Percentiles rank a stretch among this genome's conserved stretches.
Evolutionary conservation across 306 rosid species (phyloP).

Genomic region (Luffa aegyptiaca): DNA sequence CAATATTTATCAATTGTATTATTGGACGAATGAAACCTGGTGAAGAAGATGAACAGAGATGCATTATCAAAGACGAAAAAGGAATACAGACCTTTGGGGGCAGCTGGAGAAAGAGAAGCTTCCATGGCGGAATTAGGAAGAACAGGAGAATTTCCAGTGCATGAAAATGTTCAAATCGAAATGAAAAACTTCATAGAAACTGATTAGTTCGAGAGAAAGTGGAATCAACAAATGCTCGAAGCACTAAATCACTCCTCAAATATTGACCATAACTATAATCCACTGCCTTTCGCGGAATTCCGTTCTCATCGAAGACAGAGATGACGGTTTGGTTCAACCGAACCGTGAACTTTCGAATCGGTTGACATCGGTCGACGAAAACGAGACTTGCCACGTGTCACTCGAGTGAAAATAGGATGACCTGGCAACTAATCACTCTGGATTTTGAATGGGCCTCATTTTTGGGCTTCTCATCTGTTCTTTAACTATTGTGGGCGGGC

Average conservation of each 20-base stretch:
- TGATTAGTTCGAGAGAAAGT: not conserved
- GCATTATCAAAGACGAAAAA: not conserved
- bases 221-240: not conserved
- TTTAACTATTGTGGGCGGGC: not conserved
- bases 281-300: not conserved
- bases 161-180: not conserved
- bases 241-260: not conserved
- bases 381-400: not conserved
- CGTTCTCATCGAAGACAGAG: not conserved
- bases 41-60: slow-evolving; percentile 8
- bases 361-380: not conserved
- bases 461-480: not conserved
- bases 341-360: not conserved
- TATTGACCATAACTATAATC: not conserved
- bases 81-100: slow-evolving; percentile 9
- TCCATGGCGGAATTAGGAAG: slow-evolving; percentile 40
- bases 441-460: not conserved
- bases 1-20: too few relatives aligned
- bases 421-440: not conserved
- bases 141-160: not conserved
- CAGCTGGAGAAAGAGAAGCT: slow-evolving; percentile 33
- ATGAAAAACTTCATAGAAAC: not conserved
- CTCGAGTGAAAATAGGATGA: not conserved
- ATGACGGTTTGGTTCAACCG: not conserved
- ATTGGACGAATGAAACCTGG: slow-evolving; percentile 12